Percentiles rank a stretch among this genome's conserved stretches.
These are phyloP conservation scores for Mycena chlorophos DNA, from an alignment of 768 basidiomycete genomes.

Conservation along the genomic window DNA sequence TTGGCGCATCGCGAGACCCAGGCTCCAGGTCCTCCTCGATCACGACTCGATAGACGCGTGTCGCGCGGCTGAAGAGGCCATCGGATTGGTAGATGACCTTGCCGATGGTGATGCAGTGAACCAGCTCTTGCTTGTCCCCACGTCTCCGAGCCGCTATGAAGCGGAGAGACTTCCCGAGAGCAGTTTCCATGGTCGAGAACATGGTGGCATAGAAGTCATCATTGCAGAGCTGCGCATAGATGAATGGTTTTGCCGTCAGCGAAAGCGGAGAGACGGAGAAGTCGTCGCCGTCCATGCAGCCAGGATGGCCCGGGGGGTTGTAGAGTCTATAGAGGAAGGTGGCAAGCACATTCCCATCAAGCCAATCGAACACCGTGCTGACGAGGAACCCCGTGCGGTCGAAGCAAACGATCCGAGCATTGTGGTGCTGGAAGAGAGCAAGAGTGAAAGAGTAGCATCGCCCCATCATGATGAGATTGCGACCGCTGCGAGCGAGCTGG, in stretches of 20 bases:
- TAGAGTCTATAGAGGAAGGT: constrained; percentile 10
- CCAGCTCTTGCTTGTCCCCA: not conserved
- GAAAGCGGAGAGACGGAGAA: constrained; percentile 1
- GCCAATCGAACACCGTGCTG: constrained; percentile 5
- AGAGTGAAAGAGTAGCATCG: constrained; percentile 5
- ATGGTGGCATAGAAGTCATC: not conserved
- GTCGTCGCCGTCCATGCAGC: constrained; percentile 4
- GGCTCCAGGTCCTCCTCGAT: not conserved
- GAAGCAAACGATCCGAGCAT: constrained; percentile 10
- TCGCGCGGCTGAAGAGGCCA: constrained; percentile 10
- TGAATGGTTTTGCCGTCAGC: not conserved
- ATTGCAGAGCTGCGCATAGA: not conserved
- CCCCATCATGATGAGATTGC: constrained; percentile 4
- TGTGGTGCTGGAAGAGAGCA: not conserved
- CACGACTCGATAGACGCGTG: constrained; percentile 8
- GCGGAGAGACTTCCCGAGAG: not conserved
- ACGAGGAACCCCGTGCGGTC: constrained; percentile 9
- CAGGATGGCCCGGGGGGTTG: not conserved
- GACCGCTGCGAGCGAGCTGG: constrained; percentile 7
- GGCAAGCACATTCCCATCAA: not conserved
- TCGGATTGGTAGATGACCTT: not conserved
- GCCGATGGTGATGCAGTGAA: constrained; percentile 7
- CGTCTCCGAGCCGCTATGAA: not conserved
- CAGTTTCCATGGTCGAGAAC: not conserved
- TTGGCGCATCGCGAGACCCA: not conserved